These are phyloP conservation scores for Phoenix roebelenii DNA, from an alignment of 176 grass and related monocot genomes.

Conservation along the genomic window DNA sequence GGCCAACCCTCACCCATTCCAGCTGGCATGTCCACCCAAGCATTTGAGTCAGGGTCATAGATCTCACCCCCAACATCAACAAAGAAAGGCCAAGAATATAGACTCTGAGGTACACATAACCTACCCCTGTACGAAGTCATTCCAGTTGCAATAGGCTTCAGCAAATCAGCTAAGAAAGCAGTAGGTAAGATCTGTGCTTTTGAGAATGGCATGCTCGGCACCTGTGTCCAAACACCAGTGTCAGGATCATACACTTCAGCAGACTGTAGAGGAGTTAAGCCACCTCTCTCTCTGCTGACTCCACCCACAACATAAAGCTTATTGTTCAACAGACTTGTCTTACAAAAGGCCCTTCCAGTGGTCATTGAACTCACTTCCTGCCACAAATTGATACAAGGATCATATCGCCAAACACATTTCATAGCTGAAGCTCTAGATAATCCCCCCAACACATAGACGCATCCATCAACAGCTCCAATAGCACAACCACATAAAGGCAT, in stretches of 20 bases:
- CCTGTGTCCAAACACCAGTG: slow-evolving; percentile 38
- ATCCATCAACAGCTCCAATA: slow-evolving; percentile 33
- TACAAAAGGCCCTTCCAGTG: slow-evolving; percentile 56
- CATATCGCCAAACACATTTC: slow-evolving; percentile 54
- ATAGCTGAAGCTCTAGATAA: slow-evolving; percentile 40
- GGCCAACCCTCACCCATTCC: slow-evolving; percentile 81
- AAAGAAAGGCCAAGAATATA: slow-evolving; percentile 75
- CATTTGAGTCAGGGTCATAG: slow-evolving; percentile 47
- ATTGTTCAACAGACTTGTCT: slow-evolving; percentile 50
- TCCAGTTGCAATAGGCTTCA: slow-evolving; percentile 59
- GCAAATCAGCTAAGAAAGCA: slow-evolving; percentile 50
- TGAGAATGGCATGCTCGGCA: slow-evolving; percentile 63
- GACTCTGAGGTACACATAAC: slow-evolving; percentile 66
- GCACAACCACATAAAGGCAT: slow-evolving; percentile 43
- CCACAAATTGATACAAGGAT: slow-evolving; percentile 65
- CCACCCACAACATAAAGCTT: slow-evolving; percentile 87
- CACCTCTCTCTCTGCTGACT: slow-evolving; percentile 30
- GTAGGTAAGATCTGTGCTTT: slow-evolving; percentile 44
- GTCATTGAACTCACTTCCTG: slow-evolving; percentile 54
- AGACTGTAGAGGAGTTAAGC: slow-evolving; percentile 45
- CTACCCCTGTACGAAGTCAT: slow-evolving; percentile 54
- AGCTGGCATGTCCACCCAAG: slow-evolving; percentile 65
- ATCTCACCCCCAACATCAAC: slow-evolving; percentile 70
- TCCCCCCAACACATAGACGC: slow-evolving; percentile 69
- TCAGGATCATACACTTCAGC: slow-evolving; percentile 75